Base-by-base conservation (phyloP, 805 yeast genomes). In the Candida ponderosae region DNA sequence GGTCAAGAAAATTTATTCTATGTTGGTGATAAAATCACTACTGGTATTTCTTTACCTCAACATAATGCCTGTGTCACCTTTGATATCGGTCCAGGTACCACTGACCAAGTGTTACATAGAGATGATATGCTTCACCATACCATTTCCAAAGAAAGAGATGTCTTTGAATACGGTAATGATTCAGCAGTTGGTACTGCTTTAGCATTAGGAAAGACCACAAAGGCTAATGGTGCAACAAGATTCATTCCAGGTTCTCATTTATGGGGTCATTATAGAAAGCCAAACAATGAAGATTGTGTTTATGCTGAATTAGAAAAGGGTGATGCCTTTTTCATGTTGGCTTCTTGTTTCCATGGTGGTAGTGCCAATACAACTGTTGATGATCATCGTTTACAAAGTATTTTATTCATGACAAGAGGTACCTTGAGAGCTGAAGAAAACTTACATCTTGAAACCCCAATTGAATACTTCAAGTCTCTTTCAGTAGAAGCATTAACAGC, bases 211-310 rank as follows among this genome's bases (percentile, higher is more conserved):
- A n/a, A n/a, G n/a, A n/a, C n/a, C n/a, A 35, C 38, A 35, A 21
- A 44, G 31, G 48, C 33, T 16, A 57, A 56, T 40, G 62, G 60
- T 4, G 59, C 57, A 16, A 57, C 62, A 4, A 43, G 60, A 34
- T 53, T 55, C 32, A 51, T 59, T 27, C 54, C 59, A 4, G 63
- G 63, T 6, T 57, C 63, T n/a, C 64, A 59, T 40, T 42, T 51
- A 27, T 57, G 60, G 60, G 60, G 54, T 37, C 53, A 45, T 35
- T 44, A 42, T 23, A 45, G 54, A 30, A 37, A 46, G 29, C 58
- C 55, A 18, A 38, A 46, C 19, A 45, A 49, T 13, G 40, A 41
- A 10, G 48, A 45, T 30, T 50, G 46, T 30, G 35, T 50, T 10
- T 48, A 55, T 20, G 47, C 49, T 20, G 61, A 58, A 38, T 37